Evolutionary conservation across 345 rosid species (phyloP), one percentile per base, ranked within the genome.

Genomic region (Mallotus nudiflorus): DNA sequence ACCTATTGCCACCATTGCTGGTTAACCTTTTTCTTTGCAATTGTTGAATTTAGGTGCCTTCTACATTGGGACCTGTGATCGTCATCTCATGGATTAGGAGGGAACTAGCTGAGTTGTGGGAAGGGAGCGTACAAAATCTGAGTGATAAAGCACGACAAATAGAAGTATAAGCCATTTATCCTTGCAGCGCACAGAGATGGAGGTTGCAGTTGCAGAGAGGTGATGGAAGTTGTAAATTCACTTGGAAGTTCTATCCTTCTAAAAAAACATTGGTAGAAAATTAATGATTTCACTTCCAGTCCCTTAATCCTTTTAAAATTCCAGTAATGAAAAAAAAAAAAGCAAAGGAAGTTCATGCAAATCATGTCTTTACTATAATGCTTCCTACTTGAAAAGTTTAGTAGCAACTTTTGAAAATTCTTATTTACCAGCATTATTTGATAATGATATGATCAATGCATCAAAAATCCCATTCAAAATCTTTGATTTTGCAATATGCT

Each of bases 71-170:
- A 75, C 99, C 99, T 4, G 96, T 95, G 62, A 72, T 90, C 55
- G 53, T 89, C 70, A 76, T 77, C 65, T 90, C 98, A 4, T 95
- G 97, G 97, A 29, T 80, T 71, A 85, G 93, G 84, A 86, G 84
- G 77, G 97, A 95, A 24, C 86, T 95, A 29, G 73, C 54, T 0
- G 99, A 95, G 77, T 79, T 95, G 39, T 95, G 99, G 99, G 97
- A 91, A 87, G 97, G 99, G 76, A 77, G 76, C 60, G 50, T 74
- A 68, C 70, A 83, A 6, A 82, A 71, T 77, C 61, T 71, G 62
- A 67, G 52, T 27, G 97, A 95, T 66, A 90, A 90, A 72, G 76
- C 79, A 66, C 91, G 80, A 66, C 87, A 88, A 77, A 78, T 86
- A 68, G 97, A 92, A 74, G 96, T 78, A 29, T 95, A 79, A 90